Percentiles rank a stretch among this genome's conserved stretches.
Evolutionary conservation across 208 protist genomes (phyloP).

Genomic region (Trypanosoma mega): DNA sequence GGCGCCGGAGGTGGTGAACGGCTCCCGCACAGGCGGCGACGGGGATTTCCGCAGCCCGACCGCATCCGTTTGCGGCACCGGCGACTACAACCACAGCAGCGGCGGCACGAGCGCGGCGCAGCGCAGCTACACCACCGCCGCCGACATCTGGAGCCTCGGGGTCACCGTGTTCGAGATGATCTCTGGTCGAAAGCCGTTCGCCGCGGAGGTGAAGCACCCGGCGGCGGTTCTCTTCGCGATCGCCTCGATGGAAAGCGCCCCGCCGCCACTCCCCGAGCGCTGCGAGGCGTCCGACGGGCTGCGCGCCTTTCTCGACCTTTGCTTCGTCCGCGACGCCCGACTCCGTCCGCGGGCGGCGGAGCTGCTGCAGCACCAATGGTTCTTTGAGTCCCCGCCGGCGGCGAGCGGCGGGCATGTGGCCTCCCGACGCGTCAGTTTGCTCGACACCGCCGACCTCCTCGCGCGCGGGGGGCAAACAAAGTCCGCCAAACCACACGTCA

Average conservation of each 20-base stretch:
- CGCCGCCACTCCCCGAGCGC: constrained; percentile 49
- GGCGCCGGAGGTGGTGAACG: constrained; percentile 88
- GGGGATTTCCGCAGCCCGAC: constrained; percentile 21
- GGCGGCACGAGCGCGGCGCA: neutral
- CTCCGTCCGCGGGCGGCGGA: constrained; percentile 53
- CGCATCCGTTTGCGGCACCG: constrained; percentile 76
- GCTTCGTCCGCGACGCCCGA: constrained; percentile 59
- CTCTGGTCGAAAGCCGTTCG: constrained; percentile 72
- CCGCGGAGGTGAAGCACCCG: constrained; percentile 46
- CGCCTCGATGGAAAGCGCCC: constrained; percentile 37
- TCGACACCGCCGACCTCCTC: constrained; percentile 19
- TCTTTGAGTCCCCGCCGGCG: constrained; percentile 17
- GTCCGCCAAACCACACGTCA: too few species aligned
- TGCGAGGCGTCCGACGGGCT: constrained; percentile 46
- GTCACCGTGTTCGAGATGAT: constrained; percentile 88
- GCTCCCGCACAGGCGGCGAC: constrained; percentile 1
- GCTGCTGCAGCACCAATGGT: constrained; percentile 70
- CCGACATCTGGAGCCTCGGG: constrained; percentile 86
- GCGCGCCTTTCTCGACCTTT: constrained; percentile 62
- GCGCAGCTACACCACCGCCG: constrained; percentile 66
- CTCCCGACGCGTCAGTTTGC: neutral
- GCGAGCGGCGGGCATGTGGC: neutral
- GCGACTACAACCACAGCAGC: constrained; percentile 37
- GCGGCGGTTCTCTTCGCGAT: constrained; percentile 75
- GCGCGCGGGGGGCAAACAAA: neutral